Percentiles rank a stretch among this genome's conserved stretches.
These are phyloP conservation scores for Xylaria sp. DNA, from an alignment of 2,329 filamentous ascomycete genomes.

Conservation along the genomic window DNA sequence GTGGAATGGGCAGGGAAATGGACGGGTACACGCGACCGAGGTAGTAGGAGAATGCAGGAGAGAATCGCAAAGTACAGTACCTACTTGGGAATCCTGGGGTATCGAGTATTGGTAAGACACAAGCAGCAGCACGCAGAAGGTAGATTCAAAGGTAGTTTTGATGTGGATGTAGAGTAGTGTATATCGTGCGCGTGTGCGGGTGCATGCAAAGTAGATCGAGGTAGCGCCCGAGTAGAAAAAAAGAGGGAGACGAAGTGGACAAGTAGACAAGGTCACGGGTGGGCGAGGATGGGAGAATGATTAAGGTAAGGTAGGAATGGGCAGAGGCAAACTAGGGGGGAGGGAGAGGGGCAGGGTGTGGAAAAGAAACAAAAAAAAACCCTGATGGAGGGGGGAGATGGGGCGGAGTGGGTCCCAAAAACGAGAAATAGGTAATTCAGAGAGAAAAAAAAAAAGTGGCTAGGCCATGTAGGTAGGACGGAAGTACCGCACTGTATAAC, in stretches of 20 bases:
- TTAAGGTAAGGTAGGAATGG: conserved; percentile 36
- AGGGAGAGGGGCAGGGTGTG: conserved; percentile 28
- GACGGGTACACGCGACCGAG: conserved; percentile 32
- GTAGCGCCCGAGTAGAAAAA: conserved; percentile 38
- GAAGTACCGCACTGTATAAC: background rate
- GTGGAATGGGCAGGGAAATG: conserved; percentile 35
- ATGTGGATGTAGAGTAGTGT: conserved; percentile 26
- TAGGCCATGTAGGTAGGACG: conserved; percentile 10
- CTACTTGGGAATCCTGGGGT: conserved; percentile 21
- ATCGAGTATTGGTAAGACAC: conserved; percentile 34
- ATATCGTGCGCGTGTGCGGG: conserved; percentile 36
- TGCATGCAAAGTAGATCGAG: conserved; percentile 43
- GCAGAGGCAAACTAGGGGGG: conserved; percentile 30
- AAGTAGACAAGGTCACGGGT: conserved; percentile 40
- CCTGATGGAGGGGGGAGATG: conserved; percentile 20
- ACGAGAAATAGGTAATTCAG: conserved; percentile 6
- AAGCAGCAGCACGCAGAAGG: conserved; percentile 16
- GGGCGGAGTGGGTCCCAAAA: conserved; percentile 10
- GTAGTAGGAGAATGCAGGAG: conserved; percentile 28
- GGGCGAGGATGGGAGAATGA: conserved; percentile 35
- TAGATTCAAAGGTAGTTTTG: conserved; percentile 27
- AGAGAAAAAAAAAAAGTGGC: conserved; percentile 19
- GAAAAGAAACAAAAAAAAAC: conserved; percentile 9
- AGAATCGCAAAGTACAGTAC: conserved; percentile 30
- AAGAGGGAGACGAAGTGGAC: conserved; percentile 40